These are phyloP conservation scores for Schizothecium vesticola DNA, from an alignment of 495 filamentous ascomycete species.

Conservation along the genomic window DNA sequence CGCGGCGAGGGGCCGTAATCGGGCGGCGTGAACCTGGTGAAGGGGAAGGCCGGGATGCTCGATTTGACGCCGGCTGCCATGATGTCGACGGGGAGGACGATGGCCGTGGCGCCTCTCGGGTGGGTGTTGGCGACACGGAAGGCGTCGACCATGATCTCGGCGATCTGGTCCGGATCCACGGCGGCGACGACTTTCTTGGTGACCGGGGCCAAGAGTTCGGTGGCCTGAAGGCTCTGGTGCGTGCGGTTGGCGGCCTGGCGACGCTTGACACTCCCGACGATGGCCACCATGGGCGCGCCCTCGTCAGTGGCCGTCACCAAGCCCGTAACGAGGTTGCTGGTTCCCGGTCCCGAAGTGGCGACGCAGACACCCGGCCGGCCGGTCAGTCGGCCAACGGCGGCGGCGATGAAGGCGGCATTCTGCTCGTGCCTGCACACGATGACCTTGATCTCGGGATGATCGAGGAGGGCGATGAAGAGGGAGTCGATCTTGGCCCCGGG, in stretches of 20 bases:
- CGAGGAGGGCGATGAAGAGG: conserved; percentile 32
- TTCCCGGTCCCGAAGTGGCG: conserved; percentile 35
- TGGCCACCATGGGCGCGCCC: conserved; percentile 26
- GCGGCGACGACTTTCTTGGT: conserved; percentile 27
- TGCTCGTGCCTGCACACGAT: conserved; percentile 37
- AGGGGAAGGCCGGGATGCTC: conserved; percentile 26
- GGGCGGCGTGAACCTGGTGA: conserved; percentile 25
- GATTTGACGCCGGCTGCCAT: conserved; percentile 24
- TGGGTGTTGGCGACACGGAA: conserved; percentile 29
- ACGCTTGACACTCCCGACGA: conserved; percentile 33
- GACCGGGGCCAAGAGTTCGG: conserved; percentile 28
- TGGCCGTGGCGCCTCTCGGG: conserved; percentile 29
- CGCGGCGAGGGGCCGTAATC: conserved; percentile 24
- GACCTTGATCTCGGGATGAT: conserved; percentile 35
- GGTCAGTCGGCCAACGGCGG: conserved; percentile 31
- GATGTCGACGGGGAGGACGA: conserved; percentile 36
- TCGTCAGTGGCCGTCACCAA: conserved; percentile 28
- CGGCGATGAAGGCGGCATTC: conserved; percentile 39
- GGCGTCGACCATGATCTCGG: conserved; percentile 33
- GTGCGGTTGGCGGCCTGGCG: conserved; percentile 29
- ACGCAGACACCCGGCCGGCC: conserved; percentile 33
- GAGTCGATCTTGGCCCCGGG: conserved; percentile 37
- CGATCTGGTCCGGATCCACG: conserved; percentile 34
- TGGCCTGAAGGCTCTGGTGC: conserved; percentile 31
- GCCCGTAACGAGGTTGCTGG: conserved; percentile 33